Evolutionary conservation across 805 yeast species (phyloP).

Genomic region (Pichia eremophila): DNA sequence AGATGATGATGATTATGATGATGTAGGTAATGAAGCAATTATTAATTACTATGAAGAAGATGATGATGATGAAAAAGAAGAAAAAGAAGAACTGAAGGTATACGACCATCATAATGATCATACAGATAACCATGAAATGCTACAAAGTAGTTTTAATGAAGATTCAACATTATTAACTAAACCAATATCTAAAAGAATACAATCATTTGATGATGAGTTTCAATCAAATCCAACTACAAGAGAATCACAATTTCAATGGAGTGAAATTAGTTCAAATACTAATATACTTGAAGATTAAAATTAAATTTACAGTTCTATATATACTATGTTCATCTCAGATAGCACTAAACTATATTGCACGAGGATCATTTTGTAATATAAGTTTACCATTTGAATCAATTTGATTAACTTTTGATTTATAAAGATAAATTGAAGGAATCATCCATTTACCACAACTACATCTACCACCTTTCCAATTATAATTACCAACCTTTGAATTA

Average conservation of each 20-base stretch:
- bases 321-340: no score
- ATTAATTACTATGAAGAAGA: constrained; percentile 2
- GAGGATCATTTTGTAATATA: constrained; percentile 9
- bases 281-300: no score
- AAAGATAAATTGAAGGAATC: constrained; percentile 81
- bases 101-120: neutral
- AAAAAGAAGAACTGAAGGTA: neutral
- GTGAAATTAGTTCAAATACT: no score
- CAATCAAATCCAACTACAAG: constrained; percentile 4
- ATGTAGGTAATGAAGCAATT: constrained; percentile 11
- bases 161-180: neutral
- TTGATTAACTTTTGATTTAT: constrained; percentile 72
- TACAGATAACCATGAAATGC: neutral
- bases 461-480: constrained; percentile 88
- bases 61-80: neutral
- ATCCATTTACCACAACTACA: constrained; percentile 97
- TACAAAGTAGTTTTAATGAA: constrained; percentile 10
- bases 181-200: neutral
- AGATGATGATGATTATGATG: constrained; percentile 11
- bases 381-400: constrained; percentile 21
- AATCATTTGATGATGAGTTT: constrained; percentile 1
- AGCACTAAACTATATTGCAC: constrained; percentile 4
- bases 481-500: constrained; percentile 77
- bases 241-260: no score
- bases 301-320: no score